These are phyloP conservation scores for Blepharisma japonicum DNA, from an alignment of 73 alveolate species.

Conservation along the genomic window DNA sequence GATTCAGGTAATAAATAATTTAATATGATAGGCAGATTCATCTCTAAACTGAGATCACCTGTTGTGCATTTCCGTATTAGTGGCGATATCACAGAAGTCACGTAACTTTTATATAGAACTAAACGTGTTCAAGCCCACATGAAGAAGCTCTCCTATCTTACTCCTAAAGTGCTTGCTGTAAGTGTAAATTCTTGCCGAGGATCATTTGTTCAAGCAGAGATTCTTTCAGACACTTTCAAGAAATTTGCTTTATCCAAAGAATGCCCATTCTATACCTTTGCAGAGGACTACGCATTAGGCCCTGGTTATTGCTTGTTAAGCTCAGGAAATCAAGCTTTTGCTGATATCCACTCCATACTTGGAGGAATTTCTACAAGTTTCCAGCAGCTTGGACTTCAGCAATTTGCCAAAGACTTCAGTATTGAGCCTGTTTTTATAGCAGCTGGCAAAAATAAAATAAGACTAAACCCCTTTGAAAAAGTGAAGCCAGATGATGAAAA, in stretches of 20 bases:
- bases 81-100: too few species aligned
- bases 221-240: background rate
- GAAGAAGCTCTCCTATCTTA: background rate
- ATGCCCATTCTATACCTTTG: slow-evolving; percentile 2
- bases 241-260: background rate
- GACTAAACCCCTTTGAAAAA: background rate
- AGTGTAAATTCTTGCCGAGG: slow-evolving; percentile 10
- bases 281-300: background rate
- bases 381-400: background rate
- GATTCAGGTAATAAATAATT: too few species aligned
- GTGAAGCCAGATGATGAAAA: background rate
- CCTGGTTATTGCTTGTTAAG: background rate
- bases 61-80: too few species aligned
- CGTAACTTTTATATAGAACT: background rate
- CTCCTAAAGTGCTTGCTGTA: background rate
- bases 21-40: too few species aligned
- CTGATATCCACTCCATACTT: background rate
- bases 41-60: too few species aligned
- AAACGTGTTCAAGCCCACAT: background rate
- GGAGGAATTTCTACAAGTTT: slow-evolving; percentile 13
- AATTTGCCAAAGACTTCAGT: background rate
- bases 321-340: background rate
- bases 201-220: background rate
- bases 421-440: background rate
- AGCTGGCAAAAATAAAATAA: background rate